Conservation (phyloP, 352 stramenopile species). For the Saprolegnia diclina region DNA sequence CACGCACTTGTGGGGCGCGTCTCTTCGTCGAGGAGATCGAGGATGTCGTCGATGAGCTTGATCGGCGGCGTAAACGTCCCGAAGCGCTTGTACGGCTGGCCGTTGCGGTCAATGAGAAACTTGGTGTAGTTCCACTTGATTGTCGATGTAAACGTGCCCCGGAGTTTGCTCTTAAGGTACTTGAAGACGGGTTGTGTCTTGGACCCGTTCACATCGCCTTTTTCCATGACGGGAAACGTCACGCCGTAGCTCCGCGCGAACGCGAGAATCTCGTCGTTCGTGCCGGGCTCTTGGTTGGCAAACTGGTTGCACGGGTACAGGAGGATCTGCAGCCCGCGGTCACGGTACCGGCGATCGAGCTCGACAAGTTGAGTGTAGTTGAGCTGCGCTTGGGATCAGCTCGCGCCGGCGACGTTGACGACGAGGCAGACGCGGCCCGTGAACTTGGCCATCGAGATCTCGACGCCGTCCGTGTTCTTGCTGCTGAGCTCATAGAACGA, state of each 20-base stretch:
- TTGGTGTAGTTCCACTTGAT: slow-evolving; percentile 90
- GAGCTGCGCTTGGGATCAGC: slow-evolving; percentile 65
- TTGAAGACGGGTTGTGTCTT: slow-evolving; percentile 64
- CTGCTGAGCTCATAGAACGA: slow-evolving; percentile 76
- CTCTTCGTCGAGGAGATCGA: slow-evolving; percentile 52
- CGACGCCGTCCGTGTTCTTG: slow-evolving; percentile 52
- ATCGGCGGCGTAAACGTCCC: slow-evolving; percentile 53
- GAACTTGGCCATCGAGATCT: slow-evolving; percentile 53
- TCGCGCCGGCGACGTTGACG: slow-evolving; percentile 67
- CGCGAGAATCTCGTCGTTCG: slow-evolving; percentile 48
- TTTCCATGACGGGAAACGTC: slow-evolving; percentile 52
- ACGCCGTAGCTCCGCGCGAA: slow-evolving; percentile 53
- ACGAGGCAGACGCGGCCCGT: slow-evolving; percentile 36
- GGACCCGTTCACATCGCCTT: slow-evolving; percentile 81
- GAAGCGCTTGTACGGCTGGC: slow-evolving; percentile 65
- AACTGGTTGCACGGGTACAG: slow-evolving; percentile 88
- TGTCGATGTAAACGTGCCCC: slow-evolving; percentile 54
- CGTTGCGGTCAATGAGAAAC: slow-evolving; percentile 83
- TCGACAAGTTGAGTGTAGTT: slow-evolving; percentile 79
- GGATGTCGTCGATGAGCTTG: slow-evolving; percentile 73
- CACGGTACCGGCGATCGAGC: slow-evolving; percentile 49
- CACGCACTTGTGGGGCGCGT: slow-evolving; percentile 26
- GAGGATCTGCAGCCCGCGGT: slow-evolving; percentile 55
- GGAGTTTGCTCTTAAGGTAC: slow-evolving; percentile 74
- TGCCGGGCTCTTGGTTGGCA: slow-evolving; percentile 57